Base-by-base conservation (phyloP, 495 filamentous ascomycete genomes). In the Haplographium delicatum region DNA sequence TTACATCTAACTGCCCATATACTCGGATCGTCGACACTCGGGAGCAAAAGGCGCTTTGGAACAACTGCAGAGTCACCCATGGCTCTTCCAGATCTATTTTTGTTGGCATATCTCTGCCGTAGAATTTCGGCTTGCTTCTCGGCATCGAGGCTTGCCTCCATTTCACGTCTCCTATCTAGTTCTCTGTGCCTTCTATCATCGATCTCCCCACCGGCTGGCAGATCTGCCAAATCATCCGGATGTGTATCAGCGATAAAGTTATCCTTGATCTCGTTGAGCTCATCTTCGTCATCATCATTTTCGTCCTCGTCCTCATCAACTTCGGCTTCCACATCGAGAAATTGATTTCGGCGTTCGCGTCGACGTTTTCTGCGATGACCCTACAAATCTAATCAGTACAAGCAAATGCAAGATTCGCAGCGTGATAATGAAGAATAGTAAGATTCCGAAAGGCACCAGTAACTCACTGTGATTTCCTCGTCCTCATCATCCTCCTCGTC, bases 1-100 rank as follows among this genome's bases (percentile, higher is more conserved):
- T 94, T 95, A 70, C 89, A 95, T 57, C 84, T 86, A 38, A 94
- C 83, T 54, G 85, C 91, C 88, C 89, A 99, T 60, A 99, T 96
- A 55, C 86, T 89, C 7, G 93, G 94, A 63, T 97, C 94, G 34
- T 96, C 84, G 11, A 96, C 89, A 59, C 87, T 90, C 6, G 94
- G 94, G 9, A 96, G 79, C n/a, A 96, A 72, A 16, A 96, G 71
- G 38, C 89, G 80, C 60, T 89, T 86, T n/a, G 90, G 88, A 3
- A 95, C 82, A 18, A 91, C 78, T 15, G 83, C 80, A 43, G 73
- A 75, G 38, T 82, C 78, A 18, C 73, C 74, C 48, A 77, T 56
- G 59, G 72, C 54, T 70, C 84, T 58, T 73, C 79, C 73, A 9
- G 72, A 70, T 43, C 77, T 72, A 48, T 76, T 76, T 15, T 65